Evolutionary conservation across 2,329 filamentous ascomycete species (phyloP).

Genomic region (Alternaria infectoria): DNA sequence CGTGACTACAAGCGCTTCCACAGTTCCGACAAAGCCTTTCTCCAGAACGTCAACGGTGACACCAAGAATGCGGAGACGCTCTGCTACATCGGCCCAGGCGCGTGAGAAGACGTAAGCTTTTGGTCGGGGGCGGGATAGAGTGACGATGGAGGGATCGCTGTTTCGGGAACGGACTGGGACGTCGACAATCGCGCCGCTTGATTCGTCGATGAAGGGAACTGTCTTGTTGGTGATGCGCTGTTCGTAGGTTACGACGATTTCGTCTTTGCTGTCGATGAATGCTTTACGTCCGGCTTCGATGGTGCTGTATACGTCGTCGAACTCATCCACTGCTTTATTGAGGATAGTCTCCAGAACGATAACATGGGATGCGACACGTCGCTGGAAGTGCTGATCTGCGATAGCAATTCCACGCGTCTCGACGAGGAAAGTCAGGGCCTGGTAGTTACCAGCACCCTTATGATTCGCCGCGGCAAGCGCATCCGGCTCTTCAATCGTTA

Average conservation of each 20-base stretch:
- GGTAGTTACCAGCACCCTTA: constrained; percentile 35
- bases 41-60: constrained; percentile 28
- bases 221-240: not conserved
- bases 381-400: constrained; percentile 35
- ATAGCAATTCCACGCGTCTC: constrained; percentile 36
- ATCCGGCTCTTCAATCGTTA: constrained; percentile 33
- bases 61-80: constrained; percentile 25
- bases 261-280: not conserved
- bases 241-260: not conserved
- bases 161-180: constrained; percentile 7
- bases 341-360: constrained; percentile 30
- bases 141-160: constrained; percentile 21
- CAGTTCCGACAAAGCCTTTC: constrained; percentile 20
- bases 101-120: constrained; percentile 33
- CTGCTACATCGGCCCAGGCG: constrained; percentile 26
- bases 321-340: not conserved
- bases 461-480: constrained; percentile 34
- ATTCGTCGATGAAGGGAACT: not conserved
- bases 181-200: not conserved
- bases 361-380: constrained; percentile 30
- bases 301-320: not conserved
- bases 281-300: not conserved
- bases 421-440: constrained; percentile 33
- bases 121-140: constrained; percentile 23
- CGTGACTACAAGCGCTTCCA: constrained; percentile 28